Conservation (phyloP, 1,284 basidiomycete genomes). For the Apiotrichum sp. region DNA sequence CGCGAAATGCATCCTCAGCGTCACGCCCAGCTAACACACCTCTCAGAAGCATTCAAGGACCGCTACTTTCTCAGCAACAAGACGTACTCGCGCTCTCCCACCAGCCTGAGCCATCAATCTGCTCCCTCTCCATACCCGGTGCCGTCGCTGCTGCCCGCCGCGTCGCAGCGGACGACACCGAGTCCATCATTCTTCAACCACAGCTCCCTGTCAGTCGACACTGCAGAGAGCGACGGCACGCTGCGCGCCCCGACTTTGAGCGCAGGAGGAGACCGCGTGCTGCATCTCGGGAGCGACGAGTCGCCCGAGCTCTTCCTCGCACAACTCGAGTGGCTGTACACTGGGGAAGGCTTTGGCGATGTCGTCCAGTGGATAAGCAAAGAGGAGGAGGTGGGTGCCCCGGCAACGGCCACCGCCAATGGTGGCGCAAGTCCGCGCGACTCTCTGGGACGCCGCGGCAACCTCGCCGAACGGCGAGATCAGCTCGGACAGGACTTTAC, state of each 20-base stretch:
- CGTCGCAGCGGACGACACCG: slow-evolving; percentile 13
- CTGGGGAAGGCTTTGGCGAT: slow-evolving; percentile 61
- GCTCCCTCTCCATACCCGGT: slow-evolving; percentile 6
- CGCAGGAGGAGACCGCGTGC: slow-evolving; percentile 22
- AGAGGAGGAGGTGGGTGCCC: slow-evolving; percentile 55
- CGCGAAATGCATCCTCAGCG: neutral
- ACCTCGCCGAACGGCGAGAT: slow-evolving; percentile 61
- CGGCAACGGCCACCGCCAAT: neutral
- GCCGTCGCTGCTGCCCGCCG: slow-evolving; percentile 8
- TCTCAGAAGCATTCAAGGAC: slow-evolving; percentile 61
- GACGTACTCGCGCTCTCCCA: slow-evolving; percentile 40
- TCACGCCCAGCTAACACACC: neutral
- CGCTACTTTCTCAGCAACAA: slow-evolving; percentile 58
- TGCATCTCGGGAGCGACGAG: slow-evolving; percentile 60
- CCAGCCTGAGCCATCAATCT: slow-evolving; percentile 13
- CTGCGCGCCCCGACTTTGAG: slow-evolving; percentile 22
- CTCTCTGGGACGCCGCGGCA: slow-evolving; percentile 29
- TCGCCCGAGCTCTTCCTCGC: slow-evolving; percentile 71
- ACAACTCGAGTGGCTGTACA: slow-evolving; percentile 62
- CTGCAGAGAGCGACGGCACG: slow-evolving; percentile 23
- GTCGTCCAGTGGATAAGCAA: slow-evolving; percentile 79
- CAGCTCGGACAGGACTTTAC: slow-evolving; percentile 82
- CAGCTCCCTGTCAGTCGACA: slow-evolving; percentile 24
- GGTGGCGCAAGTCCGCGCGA: slow-evolving; percentile 22
- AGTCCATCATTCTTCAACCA: slow-evolving; percentile 5